Conservation (phyloP, 2,329 filamentous ascomycete genomes). For the Talaromyces sp. region DNA sequence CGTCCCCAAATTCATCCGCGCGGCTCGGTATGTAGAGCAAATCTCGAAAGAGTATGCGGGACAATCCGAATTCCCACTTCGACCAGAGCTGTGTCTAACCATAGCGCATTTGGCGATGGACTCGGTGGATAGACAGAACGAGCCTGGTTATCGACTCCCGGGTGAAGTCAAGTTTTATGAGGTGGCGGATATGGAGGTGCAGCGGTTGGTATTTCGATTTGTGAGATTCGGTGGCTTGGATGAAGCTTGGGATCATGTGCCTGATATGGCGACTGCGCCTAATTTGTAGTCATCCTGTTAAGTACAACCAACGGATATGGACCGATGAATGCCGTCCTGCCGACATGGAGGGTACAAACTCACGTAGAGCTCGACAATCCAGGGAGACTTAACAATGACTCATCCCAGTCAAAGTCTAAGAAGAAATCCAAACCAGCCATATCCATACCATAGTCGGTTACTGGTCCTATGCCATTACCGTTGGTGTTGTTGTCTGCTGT, state of each 20-base stretch:
- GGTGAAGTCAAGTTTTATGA: background rate
- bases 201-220: background rate
- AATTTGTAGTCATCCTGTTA: background rate
- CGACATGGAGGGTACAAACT: background rate
- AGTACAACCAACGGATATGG: too few relatives aligned
- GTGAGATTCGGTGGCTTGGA: background rate
- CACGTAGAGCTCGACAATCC: background rate
- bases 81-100: background rate
- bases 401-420: constrained; percentile 15
- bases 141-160: background rate
- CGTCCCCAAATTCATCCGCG: background rate
- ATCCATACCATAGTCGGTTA: background rate
- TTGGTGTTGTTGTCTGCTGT: background rate
- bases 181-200: background rate
- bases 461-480: background rate
- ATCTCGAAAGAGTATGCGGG: background rate
- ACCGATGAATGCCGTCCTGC: background rate
- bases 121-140: background rate
- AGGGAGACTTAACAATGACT: constrained; percentile 9
- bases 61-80: background rate
- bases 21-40: background rate
- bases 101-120: background rate
- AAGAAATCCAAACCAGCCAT: constrained; percentile 8
- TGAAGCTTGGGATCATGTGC: background rate
- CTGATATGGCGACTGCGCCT: background rate